phyloP scores from a whole-genome alignment of 768 basidiomycete genomes.

The Leccinellum rugosiceps region DNA sequence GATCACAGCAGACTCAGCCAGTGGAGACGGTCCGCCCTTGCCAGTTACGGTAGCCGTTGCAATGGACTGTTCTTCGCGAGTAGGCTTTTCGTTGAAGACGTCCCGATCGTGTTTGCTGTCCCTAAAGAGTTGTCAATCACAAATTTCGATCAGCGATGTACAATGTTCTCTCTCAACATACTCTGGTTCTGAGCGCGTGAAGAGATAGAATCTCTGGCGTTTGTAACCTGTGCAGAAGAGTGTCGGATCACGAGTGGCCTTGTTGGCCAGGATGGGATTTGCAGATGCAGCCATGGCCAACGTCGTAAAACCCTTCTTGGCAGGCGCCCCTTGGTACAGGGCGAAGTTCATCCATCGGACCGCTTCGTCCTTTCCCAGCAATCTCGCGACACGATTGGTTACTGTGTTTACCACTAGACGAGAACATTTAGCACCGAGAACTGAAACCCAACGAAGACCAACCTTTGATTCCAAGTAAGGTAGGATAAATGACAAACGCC shows the following conservation, averaged over 20 bases:
- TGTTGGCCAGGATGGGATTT: slow-evolving; percentile 90
- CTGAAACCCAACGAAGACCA: slow-evolving; percentile 11
- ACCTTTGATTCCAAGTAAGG: slow-evolving; percentile 95
- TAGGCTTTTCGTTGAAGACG: slow-evolving; percentile 97
- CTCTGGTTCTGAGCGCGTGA: slow-evolving; percentile 89
- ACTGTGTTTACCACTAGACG: slow-evolving; percentile 84
- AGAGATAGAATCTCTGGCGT: slow-evolving; percentile 90
- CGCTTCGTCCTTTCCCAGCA: slow-evolving; percentile 92
- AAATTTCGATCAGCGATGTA: background rate
- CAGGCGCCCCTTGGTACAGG: slow-evolving; percentile 91
- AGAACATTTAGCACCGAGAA: background rate
- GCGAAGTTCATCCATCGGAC: slow-evolving; percentile 86
- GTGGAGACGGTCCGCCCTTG: slow-evolving; percentile 58
- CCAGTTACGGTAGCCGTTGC: slow-evolving; percentile 56
- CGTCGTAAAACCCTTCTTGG: slow-evolving; percentile 82
- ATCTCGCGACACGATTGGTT: slow-evolving; percentile 85
- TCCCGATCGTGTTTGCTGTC: slow-evolving; percentile 91
- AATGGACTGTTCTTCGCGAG: slow-evolving; percentile 90
- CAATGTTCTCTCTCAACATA: slow-evolving; percentile 41
- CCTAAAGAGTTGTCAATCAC: slow-evolving; percentile 35
- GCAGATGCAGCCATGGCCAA: slow-evolving; percentile 93
- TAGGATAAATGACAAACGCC: slow-evolving; percentile 90
- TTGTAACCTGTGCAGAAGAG: slow-evolving; percentile 94
- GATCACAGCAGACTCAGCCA: slow-evolving; percentile 81
- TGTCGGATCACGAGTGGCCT: slow-evolving; percentile 82